phyloP scores from a whole-genome alignment of 1,284 basidiomycete species.

The Ceratobasidium sp. region DNA sequence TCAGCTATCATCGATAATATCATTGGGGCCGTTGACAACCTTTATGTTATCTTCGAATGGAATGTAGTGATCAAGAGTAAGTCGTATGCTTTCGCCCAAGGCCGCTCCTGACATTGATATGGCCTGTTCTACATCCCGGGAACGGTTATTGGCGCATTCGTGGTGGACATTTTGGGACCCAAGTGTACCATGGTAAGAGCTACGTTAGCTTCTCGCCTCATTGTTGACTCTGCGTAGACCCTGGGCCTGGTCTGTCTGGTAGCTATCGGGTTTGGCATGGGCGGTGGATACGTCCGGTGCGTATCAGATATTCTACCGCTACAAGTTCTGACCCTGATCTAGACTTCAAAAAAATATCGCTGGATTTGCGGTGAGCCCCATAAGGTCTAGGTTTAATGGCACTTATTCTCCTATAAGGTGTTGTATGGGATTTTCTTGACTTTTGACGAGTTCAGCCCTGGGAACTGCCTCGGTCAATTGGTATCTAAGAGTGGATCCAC shows the following conservation, averaged over 20 bases:
- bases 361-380: too few relatives aligned
- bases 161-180: slow-evolving; percentile 76
- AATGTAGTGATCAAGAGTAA: slow-evolving; percentile 74
- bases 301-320: too few relatives aligned
- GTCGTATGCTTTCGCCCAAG: slow-evolving; percentile 41
- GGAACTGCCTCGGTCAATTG: slow-evolving; percentile 80
- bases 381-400: too few relatives aligned
- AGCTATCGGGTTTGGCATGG: slow-evolving; percentile 83
- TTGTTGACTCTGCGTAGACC: slow-evolving; percentile 55
- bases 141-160: slow-evolving; percentile 76
- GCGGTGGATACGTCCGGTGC: slow-evolving; percentile 69
- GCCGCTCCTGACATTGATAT: not conserved
- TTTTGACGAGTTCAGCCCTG: slow-evolving; percentile 80
- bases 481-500: slow-evolving; percentile 85
- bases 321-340: slow-evolving; percentile 37
- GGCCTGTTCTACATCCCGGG: slow-evolving; percentile 83
- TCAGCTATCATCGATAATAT: slow-evolving; percentile 73
- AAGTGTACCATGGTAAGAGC: slow-evolving; percentile 72
- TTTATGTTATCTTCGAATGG: slow-evolving; percentile 75
- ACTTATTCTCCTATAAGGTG: slow-evolving; percentile 52
- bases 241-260: slow-evolving; percentile 72
- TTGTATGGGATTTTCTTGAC: slow-evolving; percentile 90
- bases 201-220: not conserved
- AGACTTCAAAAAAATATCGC: slow-evolving; percentile 69
- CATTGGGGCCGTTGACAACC: slow-evolving; percentile 58